Evolutionary conservation across 208 protist species (phyloP), one percentile per base, ranked within the genome.

Genomic region (Leishmania mexicana): DNA sequence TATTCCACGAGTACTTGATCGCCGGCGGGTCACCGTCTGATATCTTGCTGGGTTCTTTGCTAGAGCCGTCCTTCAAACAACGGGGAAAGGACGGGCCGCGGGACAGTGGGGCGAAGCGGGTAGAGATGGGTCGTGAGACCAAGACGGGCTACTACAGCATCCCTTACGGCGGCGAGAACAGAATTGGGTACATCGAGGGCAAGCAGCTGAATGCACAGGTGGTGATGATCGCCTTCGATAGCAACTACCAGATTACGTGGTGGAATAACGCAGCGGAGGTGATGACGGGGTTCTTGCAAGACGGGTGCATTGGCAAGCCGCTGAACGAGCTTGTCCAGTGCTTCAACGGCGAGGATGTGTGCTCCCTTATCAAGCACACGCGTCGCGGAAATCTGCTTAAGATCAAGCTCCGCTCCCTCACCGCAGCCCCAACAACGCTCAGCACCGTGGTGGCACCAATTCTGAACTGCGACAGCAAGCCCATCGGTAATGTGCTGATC

Each of bases 151-250:
- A 91, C 81, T 97, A 95, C 70, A 91, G 92, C 21, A 94, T 97
- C 57, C 89, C 89, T 8, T 96, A 96, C 79, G 85, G 83, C 31
- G 84, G 83, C 42, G 85, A 85, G 77, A 72, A 76, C 58, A 70
- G 58, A 28, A 78, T 97, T 38, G 95, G 93, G 71, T 96, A 96
- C 86, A 97, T 98, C 83, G 95, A 98, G 60, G 91, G 91, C 13
- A 92, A 87, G 79, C 87, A 95, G 72, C 83, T 98, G 38, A 90
- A 98, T 79, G 86, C 91, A 28, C 95, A 97, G 72, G 91, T 96
- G 28, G 90, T 96, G 57, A 96, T 98, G 95, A 98, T 98, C 77
- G 95, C 90, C 45, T 98, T 90, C 81, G 92, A 96, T 78, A 85
- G 90, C 81, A 86, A 93, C 42, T 97, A 88, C 76, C 81, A 79